Evolutionary conservation across 164 flowering plant genomes (phyloP).

Genomic region (Aristolochia contorta): DNA sequence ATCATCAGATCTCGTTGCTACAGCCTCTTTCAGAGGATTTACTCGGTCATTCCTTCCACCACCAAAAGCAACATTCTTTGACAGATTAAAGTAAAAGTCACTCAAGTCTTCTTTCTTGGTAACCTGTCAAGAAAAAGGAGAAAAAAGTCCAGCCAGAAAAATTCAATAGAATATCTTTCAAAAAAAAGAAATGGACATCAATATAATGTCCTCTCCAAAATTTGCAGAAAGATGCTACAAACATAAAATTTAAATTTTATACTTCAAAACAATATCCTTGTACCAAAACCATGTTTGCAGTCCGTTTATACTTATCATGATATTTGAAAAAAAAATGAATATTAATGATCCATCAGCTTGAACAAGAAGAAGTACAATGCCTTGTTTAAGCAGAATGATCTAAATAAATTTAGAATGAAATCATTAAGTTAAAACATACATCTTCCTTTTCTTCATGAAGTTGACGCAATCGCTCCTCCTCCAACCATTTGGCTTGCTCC

Average conservation of each 20-base stretch:
- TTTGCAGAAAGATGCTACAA: not conserved
- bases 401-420: not conserved
- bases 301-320: no score
- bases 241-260: not conserved
- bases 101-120: conserved; percentile 15
- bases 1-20: not conserved
- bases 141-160: not conserved
- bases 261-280: not conserved
- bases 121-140: conserved; percentile 4
- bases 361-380: not conserved
- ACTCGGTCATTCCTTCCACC: not conserved
- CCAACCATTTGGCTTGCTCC: conserved; percentile 70
- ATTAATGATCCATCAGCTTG: not conserved
- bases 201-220: not conserved
- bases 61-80: conserved; percentile 17
- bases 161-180: not conserved
- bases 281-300: not conserved
- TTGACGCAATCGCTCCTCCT: conserved; percentile 26
- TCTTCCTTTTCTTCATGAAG: conserved; percentile 23
- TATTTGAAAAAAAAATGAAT: no score
- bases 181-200: not conserved
- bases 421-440: conserved; percentile 26
- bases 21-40: not conserved
- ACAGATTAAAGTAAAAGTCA: conserved; percentile 14
- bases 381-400: not conserved